These are phyloP conservation scores for Priceomyces haplophilus DNA, from an alignment of 805 yeast genomes.

Conservation along the genomic window DNA sequence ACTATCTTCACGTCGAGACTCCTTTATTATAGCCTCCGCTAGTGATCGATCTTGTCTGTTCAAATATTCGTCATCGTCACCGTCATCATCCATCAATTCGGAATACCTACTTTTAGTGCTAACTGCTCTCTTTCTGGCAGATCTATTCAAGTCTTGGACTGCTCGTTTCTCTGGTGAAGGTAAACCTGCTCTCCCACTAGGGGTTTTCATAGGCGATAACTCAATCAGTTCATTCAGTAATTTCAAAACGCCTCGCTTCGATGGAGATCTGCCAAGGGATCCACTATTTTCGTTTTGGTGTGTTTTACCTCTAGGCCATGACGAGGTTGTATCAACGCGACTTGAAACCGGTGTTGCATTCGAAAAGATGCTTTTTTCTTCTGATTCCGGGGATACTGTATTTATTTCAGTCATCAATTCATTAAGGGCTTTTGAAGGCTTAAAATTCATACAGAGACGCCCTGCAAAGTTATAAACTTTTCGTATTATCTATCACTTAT, in stretches of 20 bases:
- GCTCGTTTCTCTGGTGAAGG: conserved; percentile 42
- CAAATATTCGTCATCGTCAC: conserved; percentile 18
- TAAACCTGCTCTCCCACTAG: conserved; percentile 46
- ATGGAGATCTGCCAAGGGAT: conserved; percentile 12
- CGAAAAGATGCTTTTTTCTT: not conserved
- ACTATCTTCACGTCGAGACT: conserved; percentile 15
- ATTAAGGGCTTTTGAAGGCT: not conserved
- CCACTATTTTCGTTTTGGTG: not conserved
- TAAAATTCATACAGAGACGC: too few species aligned
- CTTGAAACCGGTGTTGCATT: conserved; percentile 6
- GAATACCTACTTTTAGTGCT: conserved; percentile 25
- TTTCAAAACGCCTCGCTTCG: conserved; percentile 12
- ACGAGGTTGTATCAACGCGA: not conserved
- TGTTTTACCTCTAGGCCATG: conserved; percentile 3
- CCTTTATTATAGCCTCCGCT: conserved; percentile 40
- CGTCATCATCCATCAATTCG: conserved; percentile 33
- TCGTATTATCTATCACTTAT: not conserved
- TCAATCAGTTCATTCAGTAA: conserved; percentile 1
- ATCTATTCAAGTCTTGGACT: conserved; percentile 36
- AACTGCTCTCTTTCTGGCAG: conserved; percentile 51
- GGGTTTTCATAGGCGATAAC: conserved; percentile 30
- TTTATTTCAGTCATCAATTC: not conserved
- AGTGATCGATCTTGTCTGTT: conserved; percentile 40
- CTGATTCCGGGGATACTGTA: not conserved
- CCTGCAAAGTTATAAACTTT: too few species aligned